Evolutionary conservation across 768 basidiomycete species (phyloP).

Genomic region (Rhizopogon vulgaris): DNA sequence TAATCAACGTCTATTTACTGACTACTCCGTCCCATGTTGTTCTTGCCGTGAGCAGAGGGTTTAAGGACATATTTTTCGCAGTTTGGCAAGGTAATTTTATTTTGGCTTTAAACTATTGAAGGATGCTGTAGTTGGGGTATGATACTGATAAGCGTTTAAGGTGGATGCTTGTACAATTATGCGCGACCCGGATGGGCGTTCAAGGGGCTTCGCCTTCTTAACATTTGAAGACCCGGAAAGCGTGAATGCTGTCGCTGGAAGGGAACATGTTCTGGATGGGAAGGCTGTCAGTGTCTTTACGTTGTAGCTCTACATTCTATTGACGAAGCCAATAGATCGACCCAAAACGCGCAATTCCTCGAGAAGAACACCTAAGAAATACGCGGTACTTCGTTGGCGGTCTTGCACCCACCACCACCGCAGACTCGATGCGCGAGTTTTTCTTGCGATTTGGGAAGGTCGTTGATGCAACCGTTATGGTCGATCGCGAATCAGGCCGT

Average conservation of each 20-base stretch:
- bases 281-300: constrained; percentile 50
- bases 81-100: constrained; percentile 58
- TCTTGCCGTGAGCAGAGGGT: constrained; percentile 40
- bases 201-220: constrained; percentile 80
- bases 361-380: constrained; percentile 70
- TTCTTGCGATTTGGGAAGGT: constrained; percentile 73
- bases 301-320: constrained; percentile 1
- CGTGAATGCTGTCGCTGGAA: constrained; percentile 58
- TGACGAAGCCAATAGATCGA: constrained; percentile 52
- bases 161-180: constrained; percentile 83
- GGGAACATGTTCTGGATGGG: constrained; percentile 70
- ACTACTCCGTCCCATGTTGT: constrained; percentile 14
- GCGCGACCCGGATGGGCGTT: constrained; percentile 71
- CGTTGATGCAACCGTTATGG: constrained; percentile 81
- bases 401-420: constrained; percentile 58
- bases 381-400: constrained; percentile 83
- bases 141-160: constrained; percentile 26
- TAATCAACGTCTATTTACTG: constrained; percentile 20
- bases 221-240: constrained; percentile 68
- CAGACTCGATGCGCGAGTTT: constrained; percentile 65
- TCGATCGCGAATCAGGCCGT: constrained; percentile 67
- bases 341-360: constrained; percentile 81
- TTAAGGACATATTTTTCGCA: constrained; percentile 69
- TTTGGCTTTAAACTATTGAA: neutral
- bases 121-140: neutral